Evolutionary conservation across 169 alveolate genomes (phyloP).

Genomic region (Plasmodium gaboni): DNA sequence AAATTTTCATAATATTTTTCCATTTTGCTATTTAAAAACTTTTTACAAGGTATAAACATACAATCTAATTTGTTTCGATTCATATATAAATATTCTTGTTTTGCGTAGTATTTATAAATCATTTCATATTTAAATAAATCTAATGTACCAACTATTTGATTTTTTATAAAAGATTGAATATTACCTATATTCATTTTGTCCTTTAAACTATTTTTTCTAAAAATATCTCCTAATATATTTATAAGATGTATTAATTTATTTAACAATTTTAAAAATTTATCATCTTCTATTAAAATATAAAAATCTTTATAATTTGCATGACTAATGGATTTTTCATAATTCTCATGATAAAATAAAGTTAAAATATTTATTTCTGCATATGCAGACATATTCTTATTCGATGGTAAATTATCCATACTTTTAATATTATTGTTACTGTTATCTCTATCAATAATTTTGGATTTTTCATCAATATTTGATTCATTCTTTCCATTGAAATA

Average conservation of each 20-base stretch:
- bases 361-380: conserved; percentile 40
- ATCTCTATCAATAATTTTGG: not conserved
- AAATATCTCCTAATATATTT: conserved; percentile 40
- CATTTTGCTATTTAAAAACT: conserved; percentile 36
- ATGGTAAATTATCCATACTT: not conserved
- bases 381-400: not conserved
- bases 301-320: conserved; percentile 56
- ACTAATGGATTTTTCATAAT: conserved; percentile 68
- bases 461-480: not conserved
- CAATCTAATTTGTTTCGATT: conserved; percentile 49
- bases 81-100: conserved; percentile 44
- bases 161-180: conserved; percentile 25
- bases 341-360: conserved; percentile 63
- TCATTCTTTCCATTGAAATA: not conserved
- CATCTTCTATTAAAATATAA: conserved; percentile 17
- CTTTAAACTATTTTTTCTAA: conserved; percentile 27
- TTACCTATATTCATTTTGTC: conserved; percentile 16
- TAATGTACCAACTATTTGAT: conserved; percentile 63
- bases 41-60: conserved; percentile 76
- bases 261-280: conserved; percentile 10
- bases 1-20: conserved; percentile 28
- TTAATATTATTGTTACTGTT: not conserved
- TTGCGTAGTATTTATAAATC: conserved; percentile 65
- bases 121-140: conserved; percentile 69
- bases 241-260: conserved; percentile 26